phyloP scores from a whole-genome alignment of 768 basidiomycete genomes.

The Xanthoconium purpureum region DNA sequence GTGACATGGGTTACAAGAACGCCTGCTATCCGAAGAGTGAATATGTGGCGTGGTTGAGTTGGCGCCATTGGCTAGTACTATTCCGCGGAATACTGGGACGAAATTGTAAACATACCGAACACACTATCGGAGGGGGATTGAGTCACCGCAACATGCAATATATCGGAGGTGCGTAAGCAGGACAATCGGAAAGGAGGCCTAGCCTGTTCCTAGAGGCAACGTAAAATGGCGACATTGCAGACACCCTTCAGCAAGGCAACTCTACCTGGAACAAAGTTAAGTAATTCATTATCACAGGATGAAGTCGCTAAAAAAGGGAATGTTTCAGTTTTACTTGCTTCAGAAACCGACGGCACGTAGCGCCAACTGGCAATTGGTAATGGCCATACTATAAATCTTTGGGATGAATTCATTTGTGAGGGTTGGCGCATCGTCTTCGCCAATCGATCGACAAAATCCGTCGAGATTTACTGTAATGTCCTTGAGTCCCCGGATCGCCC shows the following conservation, averaged over 20 bases:
- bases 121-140: constrained; percentile 11
- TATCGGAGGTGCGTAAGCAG: constrained; percentile 11
- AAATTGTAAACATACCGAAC: not conserved
- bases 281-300: constrained; percentile 13
- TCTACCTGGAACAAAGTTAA: not conserved
- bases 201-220: constrained; percentile 6
- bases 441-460: constrained; percentile 18
- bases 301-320: constrained; percentile 9
- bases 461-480: constrained; percentile 18
- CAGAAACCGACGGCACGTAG: constrained; percentile 1
- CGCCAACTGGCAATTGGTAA: constrained; percentile 2
- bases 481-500: constrained; percentile 15
- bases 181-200: constrained; percentile 7
- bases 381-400: constrained; percentile 1
- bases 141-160: constrained; percentile 12
- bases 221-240: constrained; percentile 11
- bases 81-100: constrained; percentile 18
- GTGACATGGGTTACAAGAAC: not conserved
- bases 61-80: not conserved
- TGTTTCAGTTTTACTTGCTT: not conserved
- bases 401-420: constrained; percentile 19
- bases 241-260: constrained; percentile 1
- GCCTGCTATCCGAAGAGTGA: not conserved
- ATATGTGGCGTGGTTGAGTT: constrained; percentile 5
- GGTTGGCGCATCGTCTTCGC: constrained; percentile 6